Base-by-base conservation (phyloP, 208 protist genomes). In the Lotmaria passim region DNA sequence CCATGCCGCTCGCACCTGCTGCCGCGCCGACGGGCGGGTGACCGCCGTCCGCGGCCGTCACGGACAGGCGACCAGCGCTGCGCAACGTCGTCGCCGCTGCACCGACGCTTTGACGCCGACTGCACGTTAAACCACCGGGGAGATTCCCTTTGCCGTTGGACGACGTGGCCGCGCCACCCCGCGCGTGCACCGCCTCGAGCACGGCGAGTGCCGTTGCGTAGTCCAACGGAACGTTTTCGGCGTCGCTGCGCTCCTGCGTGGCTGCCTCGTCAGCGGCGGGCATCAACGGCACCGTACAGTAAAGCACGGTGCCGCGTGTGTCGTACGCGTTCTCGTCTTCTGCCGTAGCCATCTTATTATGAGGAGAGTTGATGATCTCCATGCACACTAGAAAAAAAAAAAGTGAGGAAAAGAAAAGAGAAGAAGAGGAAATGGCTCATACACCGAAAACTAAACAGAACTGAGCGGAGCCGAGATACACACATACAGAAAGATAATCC, bases 291-390 rank as follows among this genome's bases (percentile, higher is more conserved):
- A 95, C 69, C 1, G 80, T 82, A 44, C 85, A 73, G 71, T 87
- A 93, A 2, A 93, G 78, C 2, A 93, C 77, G 0, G 90, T 95
- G 23, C 90, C 90, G 19, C 82, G 70, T 12, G 69, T 64, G 57
- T 91, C 81, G 53, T 95, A 95, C 23, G 91, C 62, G 70, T 85
- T 93, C 3, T 52, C 66, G 1, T 56, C 72, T 17, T 81, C 78
- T n/a, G 76, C 55, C 17, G 61, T 46, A 17, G 83, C 69, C 85
- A 91, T 91, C n/a, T 38, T 52, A 0, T 8, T 48, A 3, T 6
- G 2, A 2, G 2, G 21, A 33, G 21, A 21, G 50, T 36, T 56
- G 50, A n/a, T n/a, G n/a, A n/a, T n/a, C n/a, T n/a, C n/a, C n/a
- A n/a, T n/a, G n/a, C n/a, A n/a, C n/a, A n/a, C n/a, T n/a, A n/a